Conservation (phyloP, 1,284 basidiomycete species). For the Ustilago xerochloae region DNA sequence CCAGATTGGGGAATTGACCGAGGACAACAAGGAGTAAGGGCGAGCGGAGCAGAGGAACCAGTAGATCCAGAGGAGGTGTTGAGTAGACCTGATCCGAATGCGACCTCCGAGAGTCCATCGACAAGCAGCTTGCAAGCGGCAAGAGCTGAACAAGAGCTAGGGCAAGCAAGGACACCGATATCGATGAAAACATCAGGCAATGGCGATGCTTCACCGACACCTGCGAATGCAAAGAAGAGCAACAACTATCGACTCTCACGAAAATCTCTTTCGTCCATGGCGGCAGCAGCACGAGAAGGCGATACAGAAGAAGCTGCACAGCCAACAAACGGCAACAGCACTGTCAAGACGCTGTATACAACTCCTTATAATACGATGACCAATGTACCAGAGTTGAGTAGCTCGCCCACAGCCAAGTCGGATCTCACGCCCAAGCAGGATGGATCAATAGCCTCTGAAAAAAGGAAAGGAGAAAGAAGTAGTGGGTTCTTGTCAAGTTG, state of each 20-base stretch:
- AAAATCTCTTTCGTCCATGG: constrained; percentile 24
- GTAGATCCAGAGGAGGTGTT: constrained; percentile 38
- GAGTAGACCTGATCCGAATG: constrained; percentile 36
- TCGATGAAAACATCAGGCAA: background rate
- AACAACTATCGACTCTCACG: constrained; percentile 19
- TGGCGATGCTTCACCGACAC: constrained; percentile 5
- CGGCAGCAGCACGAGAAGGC: constrained; percentile 3
- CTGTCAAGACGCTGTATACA: constrained; percentile 30
- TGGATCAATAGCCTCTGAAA: background rate
- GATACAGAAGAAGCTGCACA: constrained; percentile 7
- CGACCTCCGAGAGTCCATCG: background rate
- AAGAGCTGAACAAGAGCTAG: no score
- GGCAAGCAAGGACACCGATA: background rate
- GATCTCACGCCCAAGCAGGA: background rate
- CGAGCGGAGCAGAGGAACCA: constrained; percentile 25
- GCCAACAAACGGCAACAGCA: constrained; percentile 12
- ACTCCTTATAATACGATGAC: constrained; percentile 33
- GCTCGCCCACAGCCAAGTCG: constrained; percentile 13
- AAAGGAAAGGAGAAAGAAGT: background rate
- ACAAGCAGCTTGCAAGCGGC: no score
- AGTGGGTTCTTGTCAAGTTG: constrained; percentile 30
- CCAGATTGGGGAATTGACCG: constrained; percentile 28
- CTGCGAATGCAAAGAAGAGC: background rate
- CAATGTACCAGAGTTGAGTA: background rate
- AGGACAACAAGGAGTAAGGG: background rate